Evolutionary conservation across 2,329 filamentous ascomycete species (phyloP), one percentile per base, ranked within the genome.

Genomic region (Colletotrichum sp.): DNA sequence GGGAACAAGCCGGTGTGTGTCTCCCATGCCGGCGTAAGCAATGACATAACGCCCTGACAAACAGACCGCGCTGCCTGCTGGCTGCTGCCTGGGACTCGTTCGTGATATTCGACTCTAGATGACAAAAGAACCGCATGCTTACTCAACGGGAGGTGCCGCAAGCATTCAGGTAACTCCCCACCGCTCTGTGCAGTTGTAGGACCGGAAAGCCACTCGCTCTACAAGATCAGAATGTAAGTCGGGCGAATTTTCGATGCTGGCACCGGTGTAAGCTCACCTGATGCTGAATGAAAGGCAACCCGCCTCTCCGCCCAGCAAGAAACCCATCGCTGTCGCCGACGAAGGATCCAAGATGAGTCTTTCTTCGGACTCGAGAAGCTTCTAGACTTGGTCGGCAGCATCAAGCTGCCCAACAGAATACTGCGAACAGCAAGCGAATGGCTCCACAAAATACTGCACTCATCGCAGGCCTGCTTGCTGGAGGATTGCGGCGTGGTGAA

Each of bases 11-110:
- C 59, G 16, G 34, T 60, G 27, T 39, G 30, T n/a, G 16, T 32
- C 36, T 55, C 30, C 32, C 32, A 55, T 25, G n/a, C 59, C 27
- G 57, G 59, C 15, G 74, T 76, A 76, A 76, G 74, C 74, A 65
- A 65, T 73, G 70, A 52, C 57, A 60, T 44, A 39, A 55, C 64
- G 36, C 52, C 15, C 59, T 52, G 70, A 73, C 44, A 69, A 19
- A 19, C 25, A 36, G 28, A 60, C 48, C 22, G 28, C 44, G 70
- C 59, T 76, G 57, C 61, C 48, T 74, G 34, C 12, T 27, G 64
- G 57, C 44, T 52, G 19, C 30, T 48, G 52, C 25, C 60, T 71
- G 34, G 36, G 25, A 16, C 13, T 27, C 63, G 32, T 60, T 65
- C 59, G 15, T 8, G 32, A 65, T 39, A 28, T 28, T 34, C 25